Base-by-base conservation (phyloP, 2,329 filamentous ascomycete species). In the Ascochyta lentis region DNA sequence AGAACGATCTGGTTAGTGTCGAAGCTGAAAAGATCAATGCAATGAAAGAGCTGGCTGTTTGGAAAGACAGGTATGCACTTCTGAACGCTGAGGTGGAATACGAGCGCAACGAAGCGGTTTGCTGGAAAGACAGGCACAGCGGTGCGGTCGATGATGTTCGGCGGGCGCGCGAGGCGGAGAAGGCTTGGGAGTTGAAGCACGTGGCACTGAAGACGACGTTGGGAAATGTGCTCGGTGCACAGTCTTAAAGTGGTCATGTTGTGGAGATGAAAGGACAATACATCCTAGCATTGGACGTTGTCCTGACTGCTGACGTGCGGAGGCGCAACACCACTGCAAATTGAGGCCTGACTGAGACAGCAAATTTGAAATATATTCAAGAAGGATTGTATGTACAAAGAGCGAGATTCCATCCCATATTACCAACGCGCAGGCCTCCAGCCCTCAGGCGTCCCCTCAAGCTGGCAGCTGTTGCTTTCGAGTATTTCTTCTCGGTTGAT, bases 311-410 rank as follows among this genome's bases (percentile, higher is more conserved):
- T 8, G 24, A 26, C 24, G 8, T 26, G 24, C 24, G 4, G 8
- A 26, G 24, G 4, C 24, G 24, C 24, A 8, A 26, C 24, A 4
- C 8, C 27, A 29, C 27, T 29, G 27, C 27, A 29, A 4, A 31
- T 31, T 1, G 4, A 16, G 33, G 33, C 10, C 1, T 15, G n/a
- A 22, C 34, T 50, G 27, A 50, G 16, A 50, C 37, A 48, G 49
- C 26, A 53, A 45, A 35, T 13, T 9, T 23, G 22, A 66, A 53
- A 22, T 59, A 63, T 56, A 59, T 63, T 59, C 56, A 56, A 40
- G 55, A 64, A 64, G 31, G 29, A 59, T 40, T 45, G 49, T 66
- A 66, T 62, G 41, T 65, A 66, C 64, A 66, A 62, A 54, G 49
- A 35, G 16, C 8, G 42, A 42, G 35, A 52, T 22, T 49, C 6